Conservation (phyloP, 1,284 basidiomycete genomes). For the Leccinum huronense region DNA sequence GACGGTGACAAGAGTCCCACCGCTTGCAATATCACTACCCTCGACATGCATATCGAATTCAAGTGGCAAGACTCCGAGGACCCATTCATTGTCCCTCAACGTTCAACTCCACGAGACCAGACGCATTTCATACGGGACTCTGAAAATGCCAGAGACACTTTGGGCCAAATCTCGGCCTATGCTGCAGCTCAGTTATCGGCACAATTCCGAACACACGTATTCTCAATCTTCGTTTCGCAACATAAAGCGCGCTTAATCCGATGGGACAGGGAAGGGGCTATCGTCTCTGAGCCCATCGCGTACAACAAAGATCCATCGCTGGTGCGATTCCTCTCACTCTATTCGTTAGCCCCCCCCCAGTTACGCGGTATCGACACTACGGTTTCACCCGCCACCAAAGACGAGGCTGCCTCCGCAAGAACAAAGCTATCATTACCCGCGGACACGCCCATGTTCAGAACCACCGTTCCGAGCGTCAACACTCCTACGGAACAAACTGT, state of each 20-base stretch:
- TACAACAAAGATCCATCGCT: background rate
- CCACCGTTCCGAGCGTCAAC: background rate
- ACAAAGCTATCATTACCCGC: background rate
- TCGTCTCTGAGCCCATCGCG: background rate
- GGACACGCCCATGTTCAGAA: background rate
- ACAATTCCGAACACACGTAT: background rate
- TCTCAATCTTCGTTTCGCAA: background rate
- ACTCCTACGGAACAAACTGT: background rate
- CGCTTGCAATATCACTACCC: background rate
- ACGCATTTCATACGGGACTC: background rate
- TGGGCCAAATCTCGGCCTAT: background rate
- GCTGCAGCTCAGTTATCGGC: conserved; percentile 1
- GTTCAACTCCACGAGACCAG: background rate
- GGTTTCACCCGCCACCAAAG: background rate
- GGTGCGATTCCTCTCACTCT: background rate
- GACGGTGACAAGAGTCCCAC: background rate
- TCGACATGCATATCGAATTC: conserved; percentile 3
- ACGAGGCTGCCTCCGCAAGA: background rate
- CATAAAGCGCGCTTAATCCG: background rate
- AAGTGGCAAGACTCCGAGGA: background rate
- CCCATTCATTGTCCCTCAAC: background rate
- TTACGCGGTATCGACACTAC: conserved; percentile 1
- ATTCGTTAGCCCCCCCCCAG: background rate
- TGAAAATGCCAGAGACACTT: background rate
- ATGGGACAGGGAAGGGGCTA: conserved; percentile 3